Evolutionary conservation across 305 asterid genomes (phyloP), one percentile per base, ranked within the genome.

Genomic region (Andrographis paniculata): DNA sequence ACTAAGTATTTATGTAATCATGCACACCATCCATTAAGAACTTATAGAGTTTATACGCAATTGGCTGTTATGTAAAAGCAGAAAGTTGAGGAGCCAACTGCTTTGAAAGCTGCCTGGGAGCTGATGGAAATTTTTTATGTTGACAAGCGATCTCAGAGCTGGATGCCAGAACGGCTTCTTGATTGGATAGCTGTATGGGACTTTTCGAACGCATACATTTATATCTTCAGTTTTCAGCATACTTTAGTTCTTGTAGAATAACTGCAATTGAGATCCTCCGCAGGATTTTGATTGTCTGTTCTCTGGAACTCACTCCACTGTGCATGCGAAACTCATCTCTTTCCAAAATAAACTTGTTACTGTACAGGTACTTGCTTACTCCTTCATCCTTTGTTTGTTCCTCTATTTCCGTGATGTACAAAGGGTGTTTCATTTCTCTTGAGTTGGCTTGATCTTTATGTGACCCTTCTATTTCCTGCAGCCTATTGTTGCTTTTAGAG

Each of bases 61-160:
- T 50, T 64, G 58, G 49, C 52, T 55, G 33, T 35, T 54, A 28
- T 48, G 21, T 47, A 51, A 61, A 55, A 53, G 54, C 77, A 86
- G 99, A 64, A 56, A 50, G 67, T 49, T 60, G 84, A 70, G 69
- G 85, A 72, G 68, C 87, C 99, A 42, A 77, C 82, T 20, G 56
- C 77, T 46, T 57, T 91, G 72, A 83, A 64, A 79, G 96, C 95
- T 66, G 96, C 95, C 33, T 87, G 96, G 99, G 95, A 87, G 87
- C 83, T 91, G 66, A 59, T 87, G 80, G 94, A 83, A 66, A 64
- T 80, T 42, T 91, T 91, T 70, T 87, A 83, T 53, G 94, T 79
- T 2, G 99, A 91, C 80, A 87, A 74, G 70, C 79, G 73, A 67
- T 74, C 87, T 67, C 79, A 82, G 68, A 62, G 79, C 45, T 87